Base-by-base conservation (phyloP, 2,329 filamentous ascomycete genomes). In the Myriosclerotinia scirpicola region DNA sequence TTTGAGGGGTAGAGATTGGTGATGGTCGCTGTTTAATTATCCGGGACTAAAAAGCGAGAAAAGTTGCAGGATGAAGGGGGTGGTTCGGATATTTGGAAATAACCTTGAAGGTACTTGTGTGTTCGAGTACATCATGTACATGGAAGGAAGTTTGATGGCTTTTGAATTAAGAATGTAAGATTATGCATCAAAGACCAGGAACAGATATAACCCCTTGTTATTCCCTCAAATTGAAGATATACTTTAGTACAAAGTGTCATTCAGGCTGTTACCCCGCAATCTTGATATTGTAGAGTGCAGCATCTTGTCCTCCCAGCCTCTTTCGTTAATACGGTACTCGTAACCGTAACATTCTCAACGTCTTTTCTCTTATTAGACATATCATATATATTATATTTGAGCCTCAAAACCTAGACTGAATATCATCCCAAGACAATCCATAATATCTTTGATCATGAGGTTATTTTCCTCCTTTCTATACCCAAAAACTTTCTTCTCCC, bases 11-110 rank as follows among this genome's bases (percentile, higher is more conserved):
- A 50, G 17, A 54, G n/a, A 22, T 55, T 22, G 60, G 48, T 44
- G 34, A 20, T 30, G 12, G n/a, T 66, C 64, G 58, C 64, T 66
- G 30, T 40, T 36, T 53, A 63, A 62, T 66, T 46, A 54, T 66
- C 64, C 64, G 64, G 54, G 63, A 54, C 63, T 65, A 65, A 52
- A 50, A 64, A 55, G 62, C 54, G 54, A 56, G 53, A 44, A 46
- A 46, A 30, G 14, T 34, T 64, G 62, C 26, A 53, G 53, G 62
- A 48, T 56, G 40, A 64, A 54, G 52, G 61, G 48, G 61, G 17
- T 42, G 61, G 50, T 15, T 30, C 55, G 55, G 55, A 44, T 46
- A 58, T 58, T 20, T 58, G 40, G 55, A 60, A 36, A 36, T 26
- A 61, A 50, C 20, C 34, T 50, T 38, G 30, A 52, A 36, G 15